Evolutionary conservation across 2,329 filamentous ascomycete genomes (phyloP), one percentile per base, ranked within the genome.

Genomic region (Cryoendolithus antarcticus): DNA sequence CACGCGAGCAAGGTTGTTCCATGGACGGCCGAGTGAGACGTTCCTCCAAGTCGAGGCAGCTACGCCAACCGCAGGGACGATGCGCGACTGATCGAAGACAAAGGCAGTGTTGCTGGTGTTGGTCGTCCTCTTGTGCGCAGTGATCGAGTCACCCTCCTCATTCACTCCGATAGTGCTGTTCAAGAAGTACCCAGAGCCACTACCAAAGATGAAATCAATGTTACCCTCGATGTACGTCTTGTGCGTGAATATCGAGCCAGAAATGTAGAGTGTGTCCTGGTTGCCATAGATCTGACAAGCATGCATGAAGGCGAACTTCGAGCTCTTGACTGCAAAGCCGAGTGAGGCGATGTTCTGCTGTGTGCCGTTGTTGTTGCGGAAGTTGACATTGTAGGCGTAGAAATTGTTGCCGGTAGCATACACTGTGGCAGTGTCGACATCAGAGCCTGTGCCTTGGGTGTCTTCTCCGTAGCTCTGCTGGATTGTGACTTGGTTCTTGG

Each of bases 101-200:
- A 62, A 56, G 5, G 57, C 59, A 28, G 50, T 60, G n/a, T 52
- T 46, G 0, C 62, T 62, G 0, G 59, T 58, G 40, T 56, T 59
- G 2, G 56, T 59, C 0, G 56, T 47, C 6, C 65, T 56, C 52
- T 66, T 67, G 43, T 55, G 52, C 27, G 60, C 60, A 6, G 59
- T 62, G 32, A 63, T 55, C 33, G 48, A 54, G 38, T 56, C 48
- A n/a, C 48, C 55, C 30, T 62, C 59, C 24, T 55, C 51, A 32
- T 60, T 62, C 0, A 59, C 55, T 4, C 58, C 52, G 12, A 62
- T 62, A 5, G 56, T 60, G 6, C 54, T 55, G 40, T 55, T 56
- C n/a, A 50, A 51, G 55, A 69, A 67, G 44, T 69, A 69, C 5
- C 54, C 65, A 1, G 63, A 55, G 2, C 64, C 65, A 19, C 57